A percentile compares a stretch with the other conserved stretches of the same genome.
phyloP scores from a whole-genome alignment of 1,284 basidiomycete genomes.

The Heliocybe sulcata region DNA sequence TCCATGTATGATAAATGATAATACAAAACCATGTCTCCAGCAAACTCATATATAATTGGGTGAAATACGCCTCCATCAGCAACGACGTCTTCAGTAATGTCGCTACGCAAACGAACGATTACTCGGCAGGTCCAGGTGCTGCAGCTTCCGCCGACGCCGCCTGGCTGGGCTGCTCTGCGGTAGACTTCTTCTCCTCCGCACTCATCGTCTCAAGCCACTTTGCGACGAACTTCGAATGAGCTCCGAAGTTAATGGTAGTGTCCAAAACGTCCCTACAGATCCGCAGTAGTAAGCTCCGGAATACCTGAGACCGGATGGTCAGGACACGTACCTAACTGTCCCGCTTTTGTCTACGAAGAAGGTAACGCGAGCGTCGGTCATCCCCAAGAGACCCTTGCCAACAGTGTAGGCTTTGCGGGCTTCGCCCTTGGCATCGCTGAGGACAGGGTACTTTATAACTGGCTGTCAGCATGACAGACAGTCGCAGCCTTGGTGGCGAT shows the following conservation, averaged over 20 bases:
- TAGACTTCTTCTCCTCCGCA: constrained; percentile 23
- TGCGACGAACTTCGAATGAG: constrained; percentile 62
- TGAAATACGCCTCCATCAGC: no score
- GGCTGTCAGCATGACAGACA: neutral
- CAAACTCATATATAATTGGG: no score
- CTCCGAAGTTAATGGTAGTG: constrained; percentile 50
- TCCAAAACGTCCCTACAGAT: constrained; percentile 42
- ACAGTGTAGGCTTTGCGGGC: constrained; percentile 59
- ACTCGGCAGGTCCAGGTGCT: no score
- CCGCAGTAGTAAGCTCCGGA: constrained; percentile 11
- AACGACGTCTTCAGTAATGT: no score
- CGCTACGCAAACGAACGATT: no score
- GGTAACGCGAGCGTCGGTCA: constrained; percentile 60
- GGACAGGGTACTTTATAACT: constrained; percentile 52
- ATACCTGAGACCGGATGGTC: constrained; percentile 41
- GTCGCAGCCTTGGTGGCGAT: neutral
- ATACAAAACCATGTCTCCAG: no score
- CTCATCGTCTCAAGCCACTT: constrained; percentile 53
- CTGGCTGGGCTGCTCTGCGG: no score
- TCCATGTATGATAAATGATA: no score
- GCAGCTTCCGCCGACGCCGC: no score
- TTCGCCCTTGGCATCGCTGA: constrained; percentile 61
- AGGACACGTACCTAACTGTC: constrained; percentile 43
- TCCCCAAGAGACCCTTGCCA: constrained; percentile 57
- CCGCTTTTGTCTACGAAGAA: constrained; percentile 72